Conservation (phyloP, 2,329 filamentous ascomycete genomes). For the Pseudogymnoascus sp. region DNA sequence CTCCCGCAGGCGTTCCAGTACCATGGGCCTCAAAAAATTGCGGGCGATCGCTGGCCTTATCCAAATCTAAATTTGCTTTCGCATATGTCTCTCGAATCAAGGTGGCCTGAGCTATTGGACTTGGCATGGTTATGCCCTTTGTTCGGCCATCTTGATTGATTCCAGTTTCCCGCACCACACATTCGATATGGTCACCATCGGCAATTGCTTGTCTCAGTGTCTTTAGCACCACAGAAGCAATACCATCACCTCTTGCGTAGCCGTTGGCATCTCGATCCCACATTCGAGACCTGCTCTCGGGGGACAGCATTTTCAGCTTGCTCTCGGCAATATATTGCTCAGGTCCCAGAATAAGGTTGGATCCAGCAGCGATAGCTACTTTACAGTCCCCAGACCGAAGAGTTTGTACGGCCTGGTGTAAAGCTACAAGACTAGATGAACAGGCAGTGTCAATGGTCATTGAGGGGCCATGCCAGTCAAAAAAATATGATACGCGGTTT, state of each 20-base stretch:
- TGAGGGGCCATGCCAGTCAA: slow-evolving; percentile 16
- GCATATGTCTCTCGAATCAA: slow-evolving; percentile 20
- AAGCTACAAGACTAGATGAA: slow-evolving; percentile 40
- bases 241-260: slow-evolving; percentile 40
- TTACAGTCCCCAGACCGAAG: slow-evolving; percentile 26
- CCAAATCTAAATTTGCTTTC: slow-evolving; percentile 26
- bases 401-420: slow-evolving; percentile 41
- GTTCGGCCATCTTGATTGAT: slow-evolving; percentile 39
- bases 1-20: slow-evolving; percentile 12
- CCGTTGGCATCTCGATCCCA: slow-evolving; percentile 37
- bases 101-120: slow-evolving; percentile 27
- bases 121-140: slow-evolving; percentile 37
- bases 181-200: slow-evolving; percentile 36
- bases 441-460: slow-evolving; percentile 18
- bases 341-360: slow-evolving; percentile 19
- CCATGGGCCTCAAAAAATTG: slow-evolving; percentile 41
- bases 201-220: slow-evolving; percentile 33
- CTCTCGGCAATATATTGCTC: slow-evolving; percentile 23
- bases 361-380: slow-evolving; percentile 15
- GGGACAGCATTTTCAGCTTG: slow-evolving; percentile 26
- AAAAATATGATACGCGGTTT: slow-evolving; percentile 21
- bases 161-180: slow-evolving; percentile 35
- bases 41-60: slow-evolving; percentile 31
- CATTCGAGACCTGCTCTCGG: slow-evolving; percentile 26
- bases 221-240: slow-evolving; percentile 36